Evolutionary conservation across 73 alveolate species (phyloP), one percentile per base, ranked within the genome.

Genomic region (Durusdinium trenchii): DNA sequence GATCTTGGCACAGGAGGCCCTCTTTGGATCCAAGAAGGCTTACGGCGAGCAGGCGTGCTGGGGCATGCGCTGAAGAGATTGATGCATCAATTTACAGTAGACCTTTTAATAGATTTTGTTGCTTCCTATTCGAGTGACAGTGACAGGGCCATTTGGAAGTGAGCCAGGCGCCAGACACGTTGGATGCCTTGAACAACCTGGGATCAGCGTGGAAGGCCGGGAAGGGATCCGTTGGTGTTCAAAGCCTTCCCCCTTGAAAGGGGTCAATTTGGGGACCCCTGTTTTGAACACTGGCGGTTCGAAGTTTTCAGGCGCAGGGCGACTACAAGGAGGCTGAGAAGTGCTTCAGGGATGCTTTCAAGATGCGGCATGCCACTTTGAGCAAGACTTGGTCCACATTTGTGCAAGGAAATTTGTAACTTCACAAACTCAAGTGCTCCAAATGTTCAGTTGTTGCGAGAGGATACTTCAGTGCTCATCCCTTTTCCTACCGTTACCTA

Each of bases 181-280:
- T 91, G 98, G 98, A 91, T 48, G 98, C 98, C n/a, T 52, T 91
- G 75, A 91, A 69, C 89, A 91, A 91, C 89, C 57, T 91, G 48
- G 98, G 90, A n/a, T 76, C 98, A 2, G 98, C 82, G 46, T 91
- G 98, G 98, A 91, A 91, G 98, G 98, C 96, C 42, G 69, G 32
- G 32, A 0, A 3, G 6, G 45, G 71, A 40, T 38, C 9, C 57
- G 3, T n/a, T n/a, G n/a, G n/a, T n/a, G n/a, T n/a, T n/a, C n/a
- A n/a, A n/a, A n/a, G n/a, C n/a, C n/a, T n/a, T n/a, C n/a, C n/a
- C n/a, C n/a, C n/a, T n/a, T n/a, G 64, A 9, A 54, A 54, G 28
- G 20, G 9, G 64, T 54, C 28, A 54, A 12, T 54, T 54, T 54
- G 64, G 20, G 64, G 28, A 54, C 20, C 9, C 28, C 9, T 54